These are phyloP conservation scores for Claviceps sp. DNA, from an alignment of 2,329 filamentous ascomycete genomes.

Conservation along the genomic window DNA sequence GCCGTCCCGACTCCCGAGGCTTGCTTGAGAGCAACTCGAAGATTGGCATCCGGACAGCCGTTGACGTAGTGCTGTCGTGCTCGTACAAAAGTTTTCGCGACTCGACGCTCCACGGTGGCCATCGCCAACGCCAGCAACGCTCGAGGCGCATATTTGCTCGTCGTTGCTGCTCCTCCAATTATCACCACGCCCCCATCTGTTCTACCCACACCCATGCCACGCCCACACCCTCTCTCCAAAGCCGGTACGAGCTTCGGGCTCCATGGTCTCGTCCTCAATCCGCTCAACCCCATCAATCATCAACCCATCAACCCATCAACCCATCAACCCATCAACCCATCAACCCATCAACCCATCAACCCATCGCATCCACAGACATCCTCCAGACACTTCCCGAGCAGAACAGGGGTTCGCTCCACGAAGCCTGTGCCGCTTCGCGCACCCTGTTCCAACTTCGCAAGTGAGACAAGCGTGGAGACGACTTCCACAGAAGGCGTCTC, in stretches of 20 bases:
- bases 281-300: conserved; percentile 2
- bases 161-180: not conserved
- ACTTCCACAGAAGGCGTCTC: conserved; percentile 6
- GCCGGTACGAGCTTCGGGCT: conserved; percentile 6
- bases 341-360: too few relatives aligned
- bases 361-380: too few relatives aligned
- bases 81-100: not conserved
- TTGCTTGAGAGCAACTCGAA: not conserved
- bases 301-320: too few relatives aligned
- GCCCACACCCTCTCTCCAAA: not conserved
- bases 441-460: conserved; percentile 28
- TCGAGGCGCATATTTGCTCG: not conserved
- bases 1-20: not conserved
- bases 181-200: not conserved
- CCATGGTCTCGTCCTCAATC: conserved; percentile 6
- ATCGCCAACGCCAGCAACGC: not conserved
- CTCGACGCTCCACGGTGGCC: not conserved
- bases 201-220: not conserved
- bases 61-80: not conserved
- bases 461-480: conserved; percentile 35
- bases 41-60: conserved; percentile 1
- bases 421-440: conserved; percentile 7
- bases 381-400: conserved; percentile 2
- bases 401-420: conserved; percentile 1
- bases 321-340: not conserved